Evolutionary conservation across 805 yeast genomes (phyloP), one percentile per base, ranked within the genome.

Genomic region (Wickerhamiella parazyma): DNA sequence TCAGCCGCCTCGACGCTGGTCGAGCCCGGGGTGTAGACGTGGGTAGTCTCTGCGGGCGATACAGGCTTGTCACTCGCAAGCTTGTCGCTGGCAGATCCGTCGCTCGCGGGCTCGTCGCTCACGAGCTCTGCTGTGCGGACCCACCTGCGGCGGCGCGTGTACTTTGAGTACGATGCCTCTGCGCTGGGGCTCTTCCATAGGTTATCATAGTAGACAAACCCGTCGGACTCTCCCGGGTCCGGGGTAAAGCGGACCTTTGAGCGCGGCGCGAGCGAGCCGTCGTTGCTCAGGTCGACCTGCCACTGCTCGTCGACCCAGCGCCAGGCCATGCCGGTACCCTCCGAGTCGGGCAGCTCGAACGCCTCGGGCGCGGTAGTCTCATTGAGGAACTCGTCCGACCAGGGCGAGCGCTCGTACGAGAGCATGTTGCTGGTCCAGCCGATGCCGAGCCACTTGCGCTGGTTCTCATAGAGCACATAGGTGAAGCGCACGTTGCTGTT

Each of bases 351-450:
- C 45, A 89, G 66, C 58, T 77, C 75, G 62, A 89, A 89, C 16
- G 70, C 63, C 5, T 80, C 91, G 16, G 87, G 78, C 7, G 86
- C 68, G 5, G 80, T 75, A 1, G 84, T 73, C 58, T 86, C 95
- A 60, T 87, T 89, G 49, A 86, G 67, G 56, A 86, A 87, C 60
- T 87, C 96, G 59, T 89, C 98, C 0, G 97, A 87, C 96, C 97
- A 89, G 3, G 97, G 80, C 0, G 94, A 78, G 57, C 98, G 73
- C 63, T 89, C 98, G 58, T 89, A 89, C 40, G 93, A 79, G 49
- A 91, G 69, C 58, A 91, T 69, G 56, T 86, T 86, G 12, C 93
- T 70, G 0, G 97, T 89, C 98, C 98, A 89, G 10, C 98, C 98
- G 53, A 89, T 83, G 11, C 96, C 97, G 33, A 89, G 69, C 98